These are phyloP conservation scores for Mycothermus thermophilus DNA, from an alignment of 495 filamentous ascomycete species.

Conservation along the genomic window DNA sequence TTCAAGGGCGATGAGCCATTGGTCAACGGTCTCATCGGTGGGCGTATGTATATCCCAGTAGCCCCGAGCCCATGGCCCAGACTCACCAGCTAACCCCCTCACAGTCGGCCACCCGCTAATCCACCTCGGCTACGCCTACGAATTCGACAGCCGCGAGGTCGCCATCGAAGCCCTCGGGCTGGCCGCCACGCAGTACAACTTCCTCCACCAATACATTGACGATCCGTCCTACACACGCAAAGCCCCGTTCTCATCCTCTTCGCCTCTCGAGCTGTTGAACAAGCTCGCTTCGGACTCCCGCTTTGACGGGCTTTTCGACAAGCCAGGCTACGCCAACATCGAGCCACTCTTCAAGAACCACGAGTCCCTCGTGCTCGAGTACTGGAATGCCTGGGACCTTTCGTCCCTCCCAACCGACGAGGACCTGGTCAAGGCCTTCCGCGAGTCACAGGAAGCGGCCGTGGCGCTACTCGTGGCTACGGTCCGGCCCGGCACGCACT, in stretches of 20 bases:
- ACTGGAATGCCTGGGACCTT: slow-evolving; percentile 79
- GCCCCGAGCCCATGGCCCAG: neutral
- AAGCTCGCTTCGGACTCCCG: slow-evolving; percentile 39
- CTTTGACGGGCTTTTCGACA: slow-evolving; percentile 47
- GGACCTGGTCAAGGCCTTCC: slow-evolving; percentile 54
- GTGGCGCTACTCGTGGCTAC: slow-evolving; percentile 55
- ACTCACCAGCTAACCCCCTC: slow-evolving; percentile 4
- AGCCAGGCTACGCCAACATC: slow-evolving; percentile 49
- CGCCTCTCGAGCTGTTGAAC: slow-evolving; percentile 52
- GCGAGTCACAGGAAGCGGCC: slow-evolving; percentile 63
- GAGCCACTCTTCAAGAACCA: slow-evolving; percentile 49
- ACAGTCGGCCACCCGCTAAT: slow-evolving; percentile 78
- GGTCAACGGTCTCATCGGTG: slow-evolving; percentile 60
- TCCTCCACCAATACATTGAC: slow-evolving; percentile 66
- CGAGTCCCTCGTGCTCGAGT: slow-evolving; percentile 57
- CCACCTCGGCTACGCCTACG: slow-evolving; percentile 78
- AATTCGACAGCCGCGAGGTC: slow-evolving; percentile 62
- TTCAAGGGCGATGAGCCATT: slow-evolving; percentile 63
- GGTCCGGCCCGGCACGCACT: slow-evolving; percentile 40
- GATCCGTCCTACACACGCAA: slow-evolving; percentile 50
- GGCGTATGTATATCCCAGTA: slow-evolving; percentile 41
- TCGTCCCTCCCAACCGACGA: slow-evolving; percentile 3
- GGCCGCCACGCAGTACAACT: slow-evolving; percentile 54
- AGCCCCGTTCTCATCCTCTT: slow-evolving; percentile 36
- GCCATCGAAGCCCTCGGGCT: slow-evolving; percentile 74